Evolutionary conservation across 2,329 filamentous ascomycete species (phyloP), one percentile per base, ranked within the genome.

Genomic region (Cercospora sp.): DNA sequence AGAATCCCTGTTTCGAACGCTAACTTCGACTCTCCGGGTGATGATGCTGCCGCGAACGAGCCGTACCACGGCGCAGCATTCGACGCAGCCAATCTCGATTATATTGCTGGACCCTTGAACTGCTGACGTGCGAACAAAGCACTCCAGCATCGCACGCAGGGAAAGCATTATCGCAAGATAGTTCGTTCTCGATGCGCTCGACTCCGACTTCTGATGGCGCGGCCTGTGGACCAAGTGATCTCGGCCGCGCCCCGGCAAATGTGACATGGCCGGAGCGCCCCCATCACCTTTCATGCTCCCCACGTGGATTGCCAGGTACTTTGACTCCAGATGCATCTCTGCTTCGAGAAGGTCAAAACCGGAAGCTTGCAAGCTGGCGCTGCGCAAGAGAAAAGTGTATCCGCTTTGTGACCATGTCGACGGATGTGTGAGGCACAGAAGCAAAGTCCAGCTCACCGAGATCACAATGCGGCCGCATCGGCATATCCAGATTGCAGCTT

Each of bases 1-100:
- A 63, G 45, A 55, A 62, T 55, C 61, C 61, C 61, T 55, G 61
- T 55, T 30, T 37, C 61, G 12, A 63, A 63, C 49, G n/a, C 30
- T 30, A 34, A 40, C 40, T 59, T 32, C 16, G 12, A 59, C 28
- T 32, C 12, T 16, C 55, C 28, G 55, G 55, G 32, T 10, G 43
- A 62, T 30, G 28, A 40, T 53, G 61, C 43, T 28, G 45, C 49
- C 49, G 37, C 37, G 43, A 49, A 30, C 45, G 28, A 55, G 45
- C 45, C 61, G 61, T 51, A 63, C 61, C 45, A 63, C 45, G 61
- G 61, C 43, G 28, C 61, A 26, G 2, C 28, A 16, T 49, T 40
- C 10, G n/a, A 49, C 43, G 66, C 61, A 12, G 30, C 55, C 55
- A 59, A 59, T 59, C 32, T 59, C 30, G 55, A 32, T 59, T 24